Evolutionary conservation across 805 yeast species (phyloP).

Genomic region (Pichia membranifaciens): DNA sequence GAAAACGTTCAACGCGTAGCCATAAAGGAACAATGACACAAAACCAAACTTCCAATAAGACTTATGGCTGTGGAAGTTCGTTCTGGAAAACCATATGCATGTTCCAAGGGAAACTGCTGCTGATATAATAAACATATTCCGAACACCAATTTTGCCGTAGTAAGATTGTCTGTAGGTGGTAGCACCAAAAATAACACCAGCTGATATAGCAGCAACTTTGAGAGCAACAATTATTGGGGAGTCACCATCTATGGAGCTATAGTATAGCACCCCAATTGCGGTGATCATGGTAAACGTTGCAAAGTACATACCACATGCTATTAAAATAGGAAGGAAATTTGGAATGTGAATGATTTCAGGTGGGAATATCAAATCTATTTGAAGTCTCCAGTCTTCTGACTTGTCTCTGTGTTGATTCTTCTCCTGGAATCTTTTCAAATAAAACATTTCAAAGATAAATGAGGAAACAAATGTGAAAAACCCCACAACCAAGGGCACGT

Average conservation of each 20-base stretch:
- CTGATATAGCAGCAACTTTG: slow-evolving; percentile 31
- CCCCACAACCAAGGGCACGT: slow-evolving; percentile 38
- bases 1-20: slow-evolving; percentile 25
- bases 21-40: slow-evolving; percentile 21
- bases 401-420: slow-evolving; percentile 3
- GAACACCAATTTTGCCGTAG: slow-evolving; percentile 21
- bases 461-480: slow-evolving; percentile 25
- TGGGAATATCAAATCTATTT: slow-evolving; percentile 20
- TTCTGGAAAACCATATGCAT: slow-evolving; percentile 19
- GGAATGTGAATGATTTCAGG: slow-evolving; percentile 17
- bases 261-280: slow-evolving; percentile 15
- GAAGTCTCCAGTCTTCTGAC: slow-evolving; percentile 14
- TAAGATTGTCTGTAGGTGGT: slow-evolving; percentile 14
- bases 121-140: slow-evolving; percentile 14
- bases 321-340: slow-evolving; percentile 17
- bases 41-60: slow-evolving; percentile 24
- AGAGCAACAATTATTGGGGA: too few relatives aligned
- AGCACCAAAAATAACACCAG: slow-evolving; percentile 29
- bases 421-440: slow-evolving; percentile 13
- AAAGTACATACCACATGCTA: slow-evolving; percentile 11
- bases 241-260: slow-evolving; percentile 28
- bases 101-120: slow-evolving; percentile 12
- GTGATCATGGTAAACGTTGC: slow-evolving; percentile 9
- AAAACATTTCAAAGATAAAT: slow-evolving; percentile 29
- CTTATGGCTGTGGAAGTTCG: slow-evolving; percentile 13